Conservation (phyloP, 257 asterid genomes). For the Plantago major region DNA sequence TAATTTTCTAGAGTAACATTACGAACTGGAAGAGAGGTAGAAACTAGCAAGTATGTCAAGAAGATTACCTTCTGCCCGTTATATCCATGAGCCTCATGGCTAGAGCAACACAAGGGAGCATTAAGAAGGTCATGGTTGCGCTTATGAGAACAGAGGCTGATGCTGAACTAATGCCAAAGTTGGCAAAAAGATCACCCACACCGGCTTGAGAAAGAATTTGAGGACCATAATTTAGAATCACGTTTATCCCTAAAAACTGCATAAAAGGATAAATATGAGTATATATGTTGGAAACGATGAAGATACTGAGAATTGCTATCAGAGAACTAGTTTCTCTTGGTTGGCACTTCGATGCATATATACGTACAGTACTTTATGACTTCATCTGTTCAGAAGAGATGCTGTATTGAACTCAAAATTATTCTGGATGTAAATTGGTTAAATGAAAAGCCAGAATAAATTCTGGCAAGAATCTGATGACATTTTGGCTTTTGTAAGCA, state of each 20-base stretch:
- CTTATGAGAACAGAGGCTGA: constrained; percentile 64
- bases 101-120: constrained; percentile 57
- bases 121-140: constrained; percentile 48
- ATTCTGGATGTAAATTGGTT: neutral
- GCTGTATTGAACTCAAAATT: neutral
- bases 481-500: neutral
- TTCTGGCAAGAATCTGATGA: neutral
- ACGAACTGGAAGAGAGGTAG: neutral
- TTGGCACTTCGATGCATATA: neutral
- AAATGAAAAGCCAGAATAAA: neutral
- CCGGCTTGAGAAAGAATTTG: constrained; percentile 79
- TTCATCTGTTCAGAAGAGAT: too few relatives aligned
- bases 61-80: constrained; percentile 63
- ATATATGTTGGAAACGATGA: neutral
- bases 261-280: neutral
- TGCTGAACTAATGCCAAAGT: constrained; percentile 47
- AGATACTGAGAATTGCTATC: neutral
- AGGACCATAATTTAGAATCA: constrained; percentile 60
- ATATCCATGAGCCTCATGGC: constrained; percentile 75
- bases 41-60: neutral
- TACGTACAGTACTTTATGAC: neutral
- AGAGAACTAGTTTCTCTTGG: neutral
- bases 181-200: constrained; percentile 48
- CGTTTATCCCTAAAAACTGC: constrained; percentile 65
- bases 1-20: too few relatives aligned